These are phyloP conservation scores for Hortiboletus flavorubellus DNA, from an alignment of 768 basidiomycete species.

Conservation along the genomic window DNA sequence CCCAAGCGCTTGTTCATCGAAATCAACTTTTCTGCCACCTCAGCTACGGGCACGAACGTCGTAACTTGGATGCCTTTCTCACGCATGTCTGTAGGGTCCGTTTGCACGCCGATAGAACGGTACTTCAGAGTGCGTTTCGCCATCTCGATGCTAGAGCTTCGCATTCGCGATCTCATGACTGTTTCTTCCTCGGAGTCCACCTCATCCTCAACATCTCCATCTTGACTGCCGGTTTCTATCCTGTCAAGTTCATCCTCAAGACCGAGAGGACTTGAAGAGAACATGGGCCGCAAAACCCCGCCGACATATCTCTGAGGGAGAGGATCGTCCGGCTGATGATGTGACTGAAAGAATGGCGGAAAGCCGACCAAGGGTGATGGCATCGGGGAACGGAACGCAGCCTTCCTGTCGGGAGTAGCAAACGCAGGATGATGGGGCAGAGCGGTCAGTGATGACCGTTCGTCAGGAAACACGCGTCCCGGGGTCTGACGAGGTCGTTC, in stretches of 20 bases:
- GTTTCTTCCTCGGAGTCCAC: conserved; percentile 51
- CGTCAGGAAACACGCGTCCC: conserved; percentile 68
- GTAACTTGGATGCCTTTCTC: conserved; percentile 61
- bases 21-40: conserved; percentile 22
- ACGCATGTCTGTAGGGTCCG: conserved; percentile 50
- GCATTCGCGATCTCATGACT: conserved; percentile 32
- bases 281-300: conserved; percentile 50
- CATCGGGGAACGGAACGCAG: conserved; percentile 21
- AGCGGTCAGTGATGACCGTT: conserved; percentile 48
- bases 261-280: conserved; percentile 36
- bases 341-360: conserved; percentile 58
- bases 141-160: conserved; percentile 30
- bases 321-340: conserved; percentile 84
- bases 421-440: conserved; percentile 34
- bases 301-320: conserved; percentile 76
- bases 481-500: conserved; percentile 63
- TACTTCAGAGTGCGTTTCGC: conserved; percentile 42
- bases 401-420: conserved; percentile 24
- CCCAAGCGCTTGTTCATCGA: conserved; percentile 19
- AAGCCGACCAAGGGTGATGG: conserved; percentile 42
- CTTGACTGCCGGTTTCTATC: conserved; percentile 68
- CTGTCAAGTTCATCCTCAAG: conserved; percentile 30
- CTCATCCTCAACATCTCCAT: conserved; percentile 81
- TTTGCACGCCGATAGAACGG: conserved; percentile 69
- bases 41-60: conserved; percentile 11